phyloP scores from a whole-genome alignment of 768 basidiomycete species.

The Tephrocybe sp. region DNA sequence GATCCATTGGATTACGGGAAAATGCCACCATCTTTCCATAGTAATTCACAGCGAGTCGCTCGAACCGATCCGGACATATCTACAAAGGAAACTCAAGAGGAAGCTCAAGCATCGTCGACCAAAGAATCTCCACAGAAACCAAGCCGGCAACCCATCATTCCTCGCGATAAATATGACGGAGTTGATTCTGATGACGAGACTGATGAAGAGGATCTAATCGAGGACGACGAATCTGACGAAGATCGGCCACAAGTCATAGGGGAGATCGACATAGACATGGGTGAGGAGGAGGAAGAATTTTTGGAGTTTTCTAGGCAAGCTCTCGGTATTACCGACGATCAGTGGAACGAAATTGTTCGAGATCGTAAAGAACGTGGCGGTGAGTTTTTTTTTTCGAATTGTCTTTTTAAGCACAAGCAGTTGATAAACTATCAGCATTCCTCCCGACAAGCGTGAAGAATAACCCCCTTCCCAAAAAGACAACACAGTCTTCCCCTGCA shows the following conservation, averaged over 20 bases:
- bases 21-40: slow-evolving; percentile 72
- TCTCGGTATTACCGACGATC: slow-evolving; percentile 83
- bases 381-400: slow-evolving; percentile 34
- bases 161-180: slow-evolving; percentile 86
- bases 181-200: slow-evolving; percentile 90
- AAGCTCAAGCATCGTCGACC: slow-evolving; percentile 9
- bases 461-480: slow-evolving; percentile 15
- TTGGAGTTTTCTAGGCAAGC: slow-evolving; percentile 92
- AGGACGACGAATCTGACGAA: slow-evolving; percentile 63
- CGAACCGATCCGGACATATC: slow-evolving; percentile 44
- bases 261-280: slow-evolving; percentile 88
- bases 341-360: slow-evolving; percentile 83
- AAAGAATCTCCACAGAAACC: slow-evolving; percentile 33
- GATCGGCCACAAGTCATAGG: slow-evolving; percentile 82
- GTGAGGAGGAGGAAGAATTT: slow-evolving; percentile 91
- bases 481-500: slow-evolving; percentile 3
- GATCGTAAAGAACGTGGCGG: slow-evolving; percentile 82
- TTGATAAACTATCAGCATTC: slow-evolving; percentile 44
- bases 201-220: slow-evolving; percentile 55
- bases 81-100: slow-evolving; percentile 16
- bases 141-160: slow-evolving; percentile 75
- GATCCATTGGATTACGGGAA: slow-evolving; percentile 85
- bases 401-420: not conserved
- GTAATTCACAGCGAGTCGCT: slow-evolving; percentile 66
- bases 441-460: slow-evolving; percentile 42